phyloP scores from a whole-genome alignment of 176 grass and related monocot genomes.

The Oryza coarctata region DNA sequence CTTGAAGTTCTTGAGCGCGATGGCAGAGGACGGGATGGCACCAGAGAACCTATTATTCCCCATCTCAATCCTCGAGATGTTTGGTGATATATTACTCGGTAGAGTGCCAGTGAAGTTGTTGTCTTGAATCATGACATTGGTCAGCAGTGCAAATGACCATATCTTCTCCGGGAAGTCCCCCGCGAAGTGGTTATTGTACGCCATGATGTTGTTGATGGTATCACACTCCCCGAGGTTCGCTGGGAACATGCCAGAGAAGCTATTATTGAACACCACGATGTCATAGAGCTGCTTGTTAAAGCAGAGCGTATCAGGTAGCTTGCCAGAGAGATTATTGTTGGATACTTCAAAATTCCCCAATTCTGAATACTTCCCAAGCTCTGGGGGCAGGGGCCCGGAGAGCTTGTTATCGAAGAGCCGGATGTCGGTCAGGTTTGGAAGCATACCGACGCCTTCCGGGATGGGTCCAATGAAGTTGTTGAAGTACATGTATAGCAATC shows the following conservation, averaged over 20 bases:
- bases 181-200: constrained; percentile 42
- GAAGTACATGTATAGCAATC: constrained; percentile 26
- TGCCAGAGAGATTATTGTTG: constrained; percentile 40
- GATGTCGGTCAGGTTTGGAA: background rate
- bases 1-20: background rate
- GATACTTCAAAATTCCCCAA: constrained; percentile 23
- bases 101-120: constrained; percentile 41
- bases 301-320: constrained; percentile 41
- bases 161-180: constrained; percentile 40
- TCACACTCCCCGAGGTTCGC: constrained; percentile 12
- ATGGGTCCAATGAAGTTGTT: constrained; percentile 43
- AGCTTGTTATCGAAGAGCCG: constrained; percentile 44
- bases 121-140: constrained; percentile 24
- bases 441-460: constrained; percentile 25
- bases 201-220: constrained; percentile 17
- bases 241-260: constrained; percentile 26
- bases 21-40: background rate
- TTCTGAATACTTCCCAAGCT: constrained; percentile 42
- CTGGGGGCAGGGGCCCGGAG: constrained; percentile 20
- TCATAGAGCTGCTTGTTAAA: constrained; percentile 2
- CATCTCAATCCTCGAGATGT: constrained; percentile 34
- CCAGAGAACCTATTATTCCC: constrained; percentile 45
- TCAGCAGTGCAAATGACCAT: background rate
- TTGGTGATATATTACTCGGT: background rate
- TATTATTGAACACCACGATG: constrained; percentile 46